Conservation (phyloP, 2,329 filamentous ascomycete genomes). For the Fusarium pseudonygamai region DNA sequence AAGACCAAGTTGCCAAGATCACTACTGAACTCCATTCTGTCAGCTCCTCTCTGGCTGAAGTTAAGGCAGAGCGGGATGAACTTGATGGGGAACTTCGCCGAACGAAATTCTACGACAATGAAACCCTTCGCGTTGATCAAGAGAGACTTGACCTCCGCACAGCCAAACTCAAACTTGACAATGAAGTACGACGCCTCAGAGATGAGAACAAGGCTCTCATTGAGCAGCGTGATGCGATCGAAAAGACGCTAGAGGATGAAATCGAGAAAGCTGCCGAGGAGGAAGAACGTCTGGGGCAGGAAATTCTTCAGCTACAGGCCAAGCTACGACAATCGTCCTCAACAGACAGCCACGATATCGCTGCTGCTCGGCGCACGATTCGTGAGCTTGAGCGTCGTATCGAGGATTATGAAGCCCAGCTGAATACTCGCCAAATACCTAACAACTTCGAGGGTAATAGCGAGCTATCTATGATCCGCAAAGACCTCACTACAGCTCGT, state of each 20-base stretch:
- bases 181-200: conserved; percentile 70
- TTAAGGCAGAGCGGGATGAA: conserved; percentile 73
- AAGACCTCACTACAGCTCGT: conserved; percentile 70
- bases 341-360: conserved; percentile 62
- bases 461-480: conserved; percentile 69
- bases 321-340: conserved; percentile 56
- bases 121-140: conserved; percentile 70
- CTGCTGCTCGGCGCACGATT: conserved; percentile 69
- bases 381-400: conserved; percentile 72
- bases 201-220: conserved; percentile 69
- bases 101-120: conserved; percentile 63
- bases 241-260: conserved; percentile 72
- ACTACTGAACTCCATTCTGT: conserved; percentile 69
- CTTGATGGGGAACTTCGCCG: conserved; percentile 68
- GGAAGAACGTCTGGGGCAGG: conserved; percentile 68
- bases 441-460: conserved; percentile 55
- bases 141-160: conserved; percentile 75
- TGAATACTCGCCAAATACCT: conserved; percentile 48
- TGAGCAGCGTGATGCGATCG: conserved; percentile 66
- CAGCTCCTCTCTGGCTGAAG: conserved; percentile 64
- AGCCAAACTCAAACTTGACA: conserved; percentile 73
- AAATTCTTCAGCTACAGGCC: conserved; percentile 62
- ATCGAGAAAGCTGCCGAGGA: conserved; percentile 73
- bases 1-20: conserved; percentile 69
- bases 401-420: conserved; percentile 61